Percentiles rank a stretch among this genome's conserved stretches.
These are phyloP conservation scores for Apiotrichum domesticum DNA, from an alignment of 1,284 basidiomycete genomes.

Conservation along the genomic window DNA sequence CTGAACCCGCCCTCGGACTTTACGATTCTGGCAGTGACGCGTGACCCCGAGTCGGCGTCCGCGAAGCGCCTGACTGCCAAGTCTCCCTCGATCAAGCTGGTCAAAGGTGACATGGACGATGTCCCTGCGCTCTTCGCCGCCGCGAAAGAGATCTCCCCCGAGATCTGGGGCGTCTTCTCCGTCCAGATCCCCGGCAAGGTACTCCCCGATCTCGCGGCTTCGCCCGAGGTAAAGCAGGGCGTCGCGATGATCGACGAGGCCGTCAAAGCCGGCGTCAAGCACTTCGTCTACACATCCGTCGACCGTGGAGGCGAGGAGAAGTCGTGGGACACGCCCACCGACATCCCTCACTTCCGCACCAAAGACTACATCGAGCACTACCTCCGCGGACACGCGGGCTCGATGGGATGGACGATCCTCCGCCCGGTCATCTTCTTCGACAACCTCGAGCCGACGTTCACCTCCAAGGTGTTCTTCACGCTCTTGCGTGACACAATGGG, in stretches of 20 bases:
- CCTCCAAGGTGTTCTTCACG: conserved; percentile 18
- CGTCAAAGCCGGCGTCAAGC: conserved; percentile 42
- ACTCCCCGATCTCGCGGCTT: not conserved
- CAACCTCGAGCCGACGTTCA: conserved; percentile 15
- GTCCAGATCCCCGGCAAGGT: conserved; percentile 12
- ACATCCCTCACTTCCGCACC: conserved; percentile 16
- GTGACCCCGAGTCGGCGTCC: conserved; percentile 16
- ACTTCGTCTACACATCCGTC: conserved; percentile 46
- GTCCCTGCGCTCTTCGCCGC: conserved; percentile 14
- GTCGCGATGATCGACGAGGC: conserved; percentile 45
- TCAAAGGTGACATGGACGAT: conserved; percentile 19
- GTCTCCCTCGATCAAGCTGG: conserved; percentile 17
- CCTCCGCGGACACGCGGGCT: conserved; percentile 5
- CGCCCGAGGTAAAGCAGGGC: conserved; percentile 11
- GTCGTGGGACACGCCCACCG: conserved; percentile 11
- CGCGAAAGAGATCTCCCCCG: conserved; percentile 3
- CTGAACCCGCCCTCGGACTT: conserved; percentile 14
- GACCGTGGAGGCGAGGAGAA: conserved; percentile 27
- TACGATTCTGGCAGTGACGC: conserved; percentile 26
- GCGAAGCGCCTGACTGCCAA: conserved; percentile 16
- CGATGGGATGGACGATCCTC: conserved; percentile 12
- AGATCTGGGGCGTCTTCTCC: conserved; percentile 27
- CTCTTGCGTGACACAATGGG: conserved; percentile 15
- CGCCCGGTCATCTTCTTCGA: conserved; percentile 16
- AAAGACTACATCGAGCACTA: conserved; percentile 16